Evolutionary conservation across 1,284 basidiomycete species (phyloP).

Genomic region (Cryptococcus sp.): DNA sequence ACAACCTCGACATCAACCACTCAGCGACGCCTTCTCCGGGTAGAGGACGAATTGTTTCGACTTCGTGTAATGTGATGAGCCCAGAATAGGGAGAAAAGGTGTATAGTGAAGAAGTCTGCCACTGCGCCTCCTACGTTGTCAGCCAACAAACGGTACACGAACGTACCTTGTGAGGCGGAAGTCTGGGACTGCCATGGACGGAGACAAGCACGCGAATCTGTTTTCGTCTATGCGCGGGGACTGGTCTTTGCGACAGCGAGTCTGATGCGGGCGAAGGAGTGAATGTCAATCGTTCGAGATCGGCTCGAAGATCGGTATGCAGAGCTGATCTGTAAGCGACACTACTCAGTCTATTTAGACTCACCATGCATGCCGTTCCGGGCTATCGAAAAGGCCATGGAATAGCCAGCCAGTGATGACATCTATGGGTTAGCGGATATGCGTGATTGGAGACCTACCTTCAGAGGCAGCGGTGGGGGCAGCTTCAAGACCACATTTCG

Average conservation of each 20-base stretch:
- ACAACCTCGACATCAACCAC: conserved; percentile 46
- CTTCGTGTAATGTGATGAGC: conserved; percentile 49
- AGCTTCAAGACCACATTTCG: conserved; percentile 44
- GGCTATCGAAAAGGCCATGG: conserved; percentile 47
- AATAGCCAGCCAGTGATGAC: conserved; percentile 44
- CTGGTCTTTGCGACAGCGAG: conserved; percentile 17
- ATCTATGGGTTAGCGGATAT: conserved; percentile 24
- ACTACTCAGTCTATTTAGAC: not conserved
- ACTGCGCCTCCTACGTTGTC: conserved; percentile 32
- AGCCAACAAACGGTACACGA: not conserved
- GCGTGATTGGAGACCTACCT: conserved; percentile 26
- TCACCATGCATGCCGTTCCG: conserved; percentile 52
- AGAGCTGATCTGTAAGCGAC: conserved; percentile 32
- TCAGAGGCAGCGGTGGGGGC: conserved; percentile 47
- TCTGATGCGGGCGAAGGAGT: conserved; percentile 21
- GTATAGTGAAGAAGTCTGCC: conserved; percentile 52
- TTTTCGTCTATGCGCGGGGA: conserved; percentile 36
- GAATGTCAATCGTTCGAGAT: conserved; percentile 47
- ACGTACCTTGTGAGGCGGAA: conserved; percentile 46
- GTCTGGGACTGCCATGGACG: conserved; percentile 41
- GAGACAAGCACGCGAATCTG: conserved; percentile 48
- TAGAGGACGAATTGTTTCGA: conserved; percentile 52
- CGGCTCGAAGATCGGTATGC: conserved; percentile 43
- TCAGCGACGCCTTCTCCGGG: conserved; percentile 52
- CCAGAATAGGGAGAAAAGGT: conserved; percentile 52